A percentile compares a stretch with the other conserved stretches of the same genome.
These are phyloP conservation scores for Verbena officinalis DNA, from an alignment of 257 asterid genomes.

Conservation along the genomic window DNA sequence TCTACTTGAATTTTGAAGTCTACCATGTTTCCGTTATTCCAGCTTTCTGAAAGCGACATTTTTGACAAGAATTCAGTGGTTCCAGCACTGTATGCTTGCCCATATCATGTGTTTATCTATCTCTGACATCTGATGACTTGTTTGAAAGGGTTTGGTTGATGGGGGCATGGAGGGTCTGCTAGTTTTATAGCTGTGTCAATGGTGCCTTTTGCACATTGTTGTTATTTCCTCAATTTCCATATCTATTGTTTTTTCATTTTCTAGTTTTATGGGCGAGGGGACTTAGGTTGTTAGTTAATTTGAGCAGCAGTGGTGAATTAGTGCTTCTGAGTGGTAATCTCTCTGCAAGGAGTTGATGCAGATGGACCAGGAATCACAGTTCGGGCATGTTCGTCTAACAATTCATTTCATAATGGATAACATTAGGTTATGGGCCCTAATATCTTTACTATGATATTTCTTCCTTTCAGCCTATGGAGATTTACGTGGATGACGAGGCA, in stretches of 20 bases:
- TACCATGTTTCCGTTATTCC: constrained; percentile 57
- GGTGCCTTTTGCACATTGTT: constrained; percentile 16
- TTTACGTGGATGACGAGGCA: constrained; percentile 94
- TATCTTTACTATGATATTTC: constrained; percentile 76
- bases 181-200: constrained; percentile 14
- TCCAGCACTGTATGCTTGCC: constrained; percentile 49
- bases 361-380: constrained; percentile 56
- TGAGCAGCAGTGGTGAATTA: constrained; percentile 35
- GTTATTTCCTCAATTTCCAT: background rate
- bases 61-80: constrained; percentile 52
- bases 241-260: constrained; percentile 12
- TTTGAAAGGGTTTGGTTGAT: constrained; percentile 28
- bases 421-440: constrained; percentile 57
- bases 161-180: constrained; percentile 22
- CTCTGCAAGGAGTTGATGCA: constrained; percentile 52
- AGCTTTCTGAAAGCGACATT: constrained; percentile 49
- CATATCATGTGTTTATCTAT: constrained; percentile 40
- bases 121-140: constrained; percentile 35
- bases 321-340: constrained; percentile 40
- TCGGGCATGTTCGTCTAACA: constrained; percentile 51
- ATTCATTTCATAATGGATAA: constrained; percentile 72
- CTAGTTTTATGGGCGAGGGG: constrained; percentile 16
- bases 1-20: constrained; percentile 70
- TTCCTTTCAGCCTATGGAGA: constrained; percentile 98
- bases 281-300: constrained; percentile 25